phyloP scores from a whole-genome alignment of 176 grass and related monocot species.

The Aechmea fasciata region DNA sequence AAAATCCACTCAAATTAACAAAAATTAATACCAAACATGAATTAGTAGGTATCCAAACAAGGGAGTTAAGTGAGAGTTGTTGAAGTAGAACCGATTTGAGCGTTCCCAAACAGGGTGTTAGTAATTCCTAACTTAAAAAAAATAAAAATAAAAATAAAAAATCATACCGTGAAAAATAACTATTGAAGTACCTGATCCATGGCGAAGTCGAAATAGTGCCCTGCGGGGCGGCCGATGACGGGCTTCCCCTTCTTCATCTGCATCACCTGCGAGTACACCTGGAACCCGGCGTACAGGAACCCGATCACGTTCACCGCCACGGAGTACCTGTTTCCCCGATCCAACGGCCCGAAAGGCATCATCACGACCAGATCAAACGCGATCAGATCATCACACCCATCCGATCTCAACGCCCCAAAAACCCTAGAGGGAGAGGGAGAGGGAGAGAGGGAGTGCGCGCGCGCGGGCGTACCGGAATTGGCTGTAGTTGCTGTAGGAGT shows the following conservation, averaged over 20 bases:
- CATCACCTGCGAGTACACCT: conserved; percentile 32
- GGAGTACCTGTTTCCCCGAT: conserved; percentile 48
- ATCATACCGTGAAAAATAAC: background rate
- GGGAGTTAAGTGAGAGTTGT: too few species aligned
- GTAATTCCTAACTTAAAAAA: too few species aligned
- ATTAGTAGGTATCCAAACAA: too few species aligned
- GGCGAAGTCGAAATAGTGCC: conserved; percentile 67
- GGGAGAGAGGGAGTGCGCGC: too few species aligned
- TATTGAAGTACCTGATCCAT: conserved; percentile 76
- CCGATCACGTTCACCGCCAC: conserved; percentile 81
- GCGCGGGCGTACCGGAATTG: conserved; percentile 47
- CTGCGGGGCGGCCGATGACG: conserved; percentile 39
- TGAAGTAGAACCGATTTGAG: too few species aligned
- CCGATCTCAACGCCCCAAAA: background rate
- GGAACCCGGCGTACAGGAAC: conserved; percentile 64
- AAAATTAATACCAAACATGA: too few species aligned
- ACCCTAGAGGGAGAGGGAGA: background rate
- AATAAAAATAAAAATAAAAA: background rate
- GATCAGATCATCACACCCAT: conserved; percentile 3
- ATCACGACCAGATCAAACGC: background rate
- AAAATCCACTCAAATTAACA: too few species aligned
- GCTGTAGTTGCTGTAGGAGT: conserved; percentile 65
- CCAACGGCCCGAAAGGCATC: background rate
- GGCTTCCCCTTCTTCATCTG: conserved; percentile 50
- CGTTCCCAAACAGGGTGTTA: too few species aligned